Evolutionary conservation across 306 rosid genomes (phyloP).

Genomic region (Inga oerstediana): DNA sequence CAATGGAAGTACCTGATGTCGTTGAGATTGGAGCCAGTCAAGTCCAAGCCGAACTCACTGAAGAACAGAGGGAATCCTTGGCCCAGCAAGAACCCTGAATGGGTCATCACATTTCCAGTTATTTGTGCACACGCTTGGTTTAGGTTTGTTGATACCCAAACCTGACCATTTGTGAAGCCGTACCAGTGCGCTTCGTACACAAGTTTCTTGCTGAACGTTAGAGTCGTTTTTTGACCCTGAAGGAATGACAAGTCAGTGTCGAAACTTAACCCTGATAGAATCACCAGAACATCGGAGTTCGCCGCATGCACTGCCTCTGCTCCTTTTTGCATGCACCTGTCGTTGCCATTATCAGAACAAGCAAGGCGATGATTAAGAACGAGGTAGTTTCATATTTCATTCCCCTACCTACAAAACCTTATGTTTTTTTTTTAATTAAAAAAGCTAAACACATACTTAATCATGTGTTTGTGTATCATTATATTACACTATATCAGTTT

Average conservation of each 20-base stretch:
- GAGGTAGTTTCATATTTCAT: not conserved
- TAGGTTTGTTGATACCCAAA: slow-evolving; percentile 69
- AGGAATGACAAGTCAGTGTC: slow-evolving; percentile 74
- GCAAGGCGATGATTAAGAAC: not conserved
- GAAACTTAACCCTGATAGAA: slow-evolving; percentile 72
- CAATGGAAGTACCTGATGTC: slow-evolving; percentile 78
- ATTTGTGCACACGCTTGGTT: slow-evolving; percentile 82
- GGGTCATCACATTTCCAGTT: slow-evolving; percentile 42
- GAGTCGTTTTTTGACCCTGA: slow-evolving; percentile 34
- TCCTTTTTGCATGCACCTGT: slow-evolving; percentile 85
- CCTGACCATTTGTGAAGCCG: slow-evolving; percentile 61
- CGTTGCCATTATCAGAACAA: not conserved
- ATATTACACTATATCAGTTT: too few species aligned
- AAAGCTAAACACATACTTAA: too few species aligned
- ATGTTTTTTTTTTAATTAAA: too few species aligned
- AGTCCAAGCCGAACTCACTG: slow-evolving; percentile 81
- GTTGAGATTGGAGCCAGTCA: slow-evolving; percentile 71
- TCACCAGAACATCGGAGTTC: slow-evolving; percentile 70
- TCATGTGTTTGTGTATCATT: too few species aligned
- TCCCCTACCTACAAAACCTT: too few species aligned
- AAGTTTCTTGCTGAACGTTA: slow-evolving; percentile 61
- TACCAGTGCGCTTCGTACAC: slow-evolving; percentile 89
- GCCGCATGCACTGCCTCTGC: slow-evolving; percentile 90
- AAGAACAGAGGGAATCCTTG: slow-evolving; percentile 77
- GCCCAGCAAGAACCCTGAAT: slow-evolving; percentile 57